Conservation (phyloP, 768 basidiomycete genomes). For the Lepiota venenata region DNA sequence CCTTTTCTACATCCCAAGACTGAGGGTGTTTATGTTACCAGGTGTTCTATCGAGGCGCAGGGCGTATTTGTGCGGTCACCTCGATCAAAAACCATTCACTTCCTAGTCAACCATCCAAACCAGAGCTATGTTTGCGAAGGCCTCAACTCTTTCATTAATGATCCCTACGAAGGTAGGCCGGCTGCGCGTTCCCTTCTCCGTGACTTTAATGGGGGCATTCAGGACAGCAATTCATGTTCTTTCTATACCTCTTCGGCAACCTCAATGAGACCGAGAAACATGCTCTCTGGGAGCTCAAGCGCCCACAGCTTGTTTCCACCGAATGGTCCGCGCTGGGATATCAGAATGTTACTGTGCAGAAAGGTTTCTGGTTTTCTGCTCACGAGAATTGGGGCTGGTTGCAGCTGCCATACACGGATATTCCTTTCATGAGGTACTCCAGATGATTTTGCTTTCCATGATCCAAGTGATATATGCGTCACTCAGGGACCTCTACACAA, state of each 20-base stretch:
- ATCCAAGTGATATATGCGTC: background rate
- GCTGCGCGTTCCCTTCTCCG: background rate
- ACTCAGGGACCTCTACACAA: constrained; percentile 17
- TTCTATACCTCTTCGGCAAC: constrained; percentile 19
- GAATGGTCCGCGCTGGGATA: constrained; percentile 16
- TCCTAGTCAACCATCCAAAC: constrained; percentile 16
- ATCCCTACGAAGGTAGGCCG: constrained; percentile 20
- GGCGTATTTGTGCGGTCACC: constrained; percentile 20
- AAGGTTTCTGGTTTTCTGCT: constrained; percentile 23
- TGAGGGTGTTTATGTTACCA: background rate
- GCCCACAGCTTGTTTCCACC: constrained; percentile 17
- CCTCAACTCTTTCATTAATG: constrained; percentile 15
- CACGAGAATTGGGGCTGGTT: constrained; percentile 24
- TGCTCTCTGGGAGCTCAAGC: constrained; percentile 17
- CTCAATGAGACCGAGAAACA: constrained; percentile 15
- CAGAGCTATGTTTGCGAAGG: constrained; percentile 23
- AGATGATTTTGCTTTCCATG: background rate
- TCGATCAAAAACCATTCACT: constrained; percentile 19
- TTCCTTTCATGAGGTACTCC: constrained; percentile 17
- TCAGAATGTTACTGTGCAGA: constrained; percentile 19
- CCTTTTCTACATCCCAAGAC: background rate
- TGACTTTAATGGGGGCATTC: background rate
- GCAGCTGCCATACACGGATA: constrained; percentile 21
- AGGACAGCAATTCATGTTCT: constrained; percentile 21
- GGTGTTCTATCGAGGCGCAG: constrained; percentile 22